Evolutionary conservation across 1,139 yeast genomes (phyloP).

Genomic region (Tardiomyces depauwii): DNA sequence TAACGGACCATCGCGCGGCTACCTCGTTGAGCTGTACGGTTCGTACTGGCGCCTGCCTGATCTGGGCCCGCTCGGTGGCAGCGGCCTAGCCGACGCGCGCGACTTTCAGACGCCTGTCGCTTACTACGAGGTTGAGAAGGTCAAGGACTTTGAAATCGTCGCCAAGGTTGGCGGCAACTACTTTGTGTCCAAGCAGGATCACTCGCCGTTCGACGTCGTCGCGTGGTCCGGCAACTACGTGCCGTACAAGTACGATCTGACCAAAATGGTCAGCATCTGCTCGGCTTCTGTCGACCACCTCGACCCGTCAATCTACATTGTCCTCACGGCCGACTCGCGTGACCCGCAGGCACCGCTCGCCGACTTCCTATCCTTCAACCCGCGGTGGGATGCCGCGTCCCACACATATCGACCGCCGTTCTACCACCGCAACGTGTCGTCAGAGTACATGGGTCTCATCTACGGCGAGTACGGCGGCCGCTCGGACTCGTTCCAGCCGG

Average conservation of each 20-base stretch:
- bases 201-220: too few species aligned
- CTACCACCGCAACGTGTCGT: not conserved
- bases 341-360: not conserved
- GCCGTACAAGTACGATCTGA: too few species aligned
- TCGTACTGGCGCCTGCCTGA: constrained; percentile 22
- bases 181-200: too few species aligned
- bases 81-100: constrained; percentile 21
- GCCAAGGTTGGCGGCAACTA: too few species aligned
- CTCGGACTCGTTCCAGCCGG: not conserved
- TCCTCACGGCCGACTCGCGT: too few species aligned
- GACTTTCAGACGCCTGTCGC: constrained; percentile 20
- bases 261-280: too few species aligned
- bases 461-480: not conserved
- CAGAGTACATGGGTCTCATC: not conserved
- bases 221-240: too few species aligned
- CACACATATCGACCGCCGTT: not conserved
- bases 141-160: too few species aligned
- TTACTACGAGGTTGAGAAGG: constrained; percentile 4
- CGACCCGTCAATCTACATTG: too few species aligned
- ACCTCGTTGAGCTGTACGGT: constrained; percentile 18
- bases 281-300: too few species aligned
- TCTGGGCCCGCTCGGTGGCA: constrained; percentile 22
- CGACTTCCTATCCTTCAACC: not conserved
- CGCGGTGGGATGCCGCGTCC: not conserved
- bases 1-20: constrained; percentile 12